A percentile compares a stretch with the other conserved stretches of the same genome.
These are phyloP conservation scores for Orbilia quercus DNA, from an alignment of 2,329 filamentous ascomycete species.

Conservation along the genomic window DNA sequence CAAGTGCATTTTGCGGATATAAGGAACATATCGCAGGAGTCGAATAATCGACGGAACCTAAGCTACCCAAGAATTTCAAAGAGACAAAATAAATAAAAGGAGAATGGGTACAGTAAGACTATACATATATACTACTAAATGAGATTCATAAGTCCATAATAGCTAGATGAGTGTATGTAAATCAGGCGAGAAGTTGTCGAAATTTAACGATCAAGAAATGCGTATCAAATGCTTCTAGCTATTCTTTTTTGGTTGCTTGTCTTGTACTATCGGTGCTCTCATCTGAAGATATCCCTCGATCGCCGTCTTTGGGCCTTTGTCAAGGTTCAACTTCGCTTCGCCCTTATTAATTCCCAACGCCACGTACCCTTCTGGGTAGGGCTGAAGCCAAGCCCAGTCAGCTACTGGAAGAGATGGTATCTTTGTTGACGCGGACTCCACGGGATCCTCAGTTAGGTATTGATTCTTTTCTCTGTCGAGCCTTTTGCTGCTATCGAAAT, in stretches of 20 bases:
- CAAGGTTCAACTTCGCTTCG: conserved; percentile 58
- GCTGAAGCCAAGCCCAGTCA: conserved; percentile 63
- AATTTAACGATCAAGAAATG: too few species aligned
- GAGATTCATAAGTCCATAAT: too few species aligned
- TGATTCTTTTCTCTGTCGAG: conserved; percentile 18
- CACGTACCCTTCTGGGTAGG: conserved; percentile 58
- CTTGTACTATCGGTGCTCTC: conserved; percentile 17
- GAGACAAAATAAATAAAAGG: too few species aligned
- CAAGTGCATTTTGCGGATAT: too few species aligned
- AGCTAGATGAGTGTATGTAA: too few species aligned
- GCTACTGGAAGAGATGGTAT: conserved; percentile 41
- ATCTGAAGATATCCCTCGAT: conserved; percentile 41
- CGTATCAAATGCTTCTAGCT: too few species aligned
- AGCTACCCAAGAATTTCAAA: too few species aligned
- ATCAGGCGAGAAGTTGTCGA: too few species aligned
- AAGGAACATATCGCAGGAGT: too few species aligned
- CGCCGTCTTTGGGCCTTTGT: conserved; percentile 61
- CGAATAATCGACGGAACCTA: too few species aligned
- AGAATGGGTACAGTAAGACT: too few species aligned
- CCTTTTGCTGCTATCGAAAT: conserved; percentile 4
- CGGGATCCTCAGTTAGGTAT: conserved; percentile 7
- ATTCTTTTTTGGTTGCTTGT: not conserved
- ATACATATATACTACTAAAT: too few species aligned
- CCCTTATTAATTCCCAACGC: conserved; percentile 56
- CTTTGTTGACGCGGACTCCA: not conserved